A percentile compares a stretch with the other conserved stretches of the same genome.
These are phyloP conservation scores for Pinguiococcus pyrenoidosus DNA, from an alignment of 108 stramenopile genomes.

Conservation along the genomic window DNA sequence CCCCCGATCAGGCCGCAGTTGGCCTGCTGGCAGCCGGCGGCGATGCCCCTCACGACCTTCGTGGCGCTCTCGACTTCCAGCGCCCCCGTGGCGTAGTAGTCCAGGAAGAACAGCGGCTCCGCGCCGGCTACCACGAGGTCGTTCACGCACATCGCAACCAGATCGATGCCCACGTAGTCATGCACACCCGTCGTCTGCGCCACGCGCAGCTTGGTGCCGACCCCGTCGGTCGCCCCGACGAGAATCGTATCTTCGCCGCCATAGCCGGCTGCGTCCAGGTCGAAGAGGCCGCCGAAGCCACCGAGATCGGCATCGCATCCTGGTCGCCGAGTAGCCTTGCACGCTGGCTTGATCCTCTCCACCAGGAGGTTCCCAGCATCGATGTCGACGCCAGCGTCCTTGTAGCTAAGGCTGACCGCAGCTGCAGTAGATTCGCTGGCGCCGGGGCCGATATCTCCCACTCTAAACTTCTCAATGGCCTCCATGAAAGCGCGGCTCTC, in stretches of 20 bases:
- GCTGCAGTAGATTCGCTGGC: too few species aligned
- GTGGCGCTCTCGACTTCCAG: conserved; percentile 77
- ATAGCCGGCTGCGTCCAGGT: conserved; percentile 82
- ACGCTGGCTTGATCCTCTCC: conserved; percentile 83
- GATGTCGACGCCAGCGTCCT: conserved; percentile 88
- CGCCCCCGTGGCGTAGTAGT: conserved; percentile 91
- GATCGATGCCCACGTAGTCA: conserved; percentile 69
- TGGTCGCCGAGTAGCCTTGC: conserved; percentile 69
- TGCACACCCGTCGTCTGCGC: conserved; percentile 28
- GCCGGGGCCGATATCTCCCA: conserved; percentile 4
- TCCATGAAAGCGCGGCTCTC: conserved; percentile 92
- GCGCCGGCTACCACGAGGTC: conserved; percentile 90
- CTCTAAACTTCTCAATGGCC: conserved; percentile 51
- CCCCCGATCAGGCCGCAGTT: conserved; percentile 91
- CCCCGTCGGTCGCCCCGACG: conserved; percentile 93
- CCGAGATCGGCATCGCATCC: conserved; percentile 92
- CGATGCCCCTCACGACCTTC: conserved; percentile 79
- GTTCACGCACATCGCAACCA: conserved; percentile 97
- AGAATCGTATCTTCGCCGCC: conserved; percentile 70
- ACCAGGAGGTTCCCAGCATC: conserved; percentile 89
- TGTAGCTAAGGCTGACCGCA: conserved; percentile 55
- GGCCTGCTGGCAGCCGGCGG: conserved; percentile 81
- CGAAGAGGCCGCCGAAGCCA: conserved; percentile 90
- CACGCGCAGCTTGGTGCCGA: conserved; percentile 78
- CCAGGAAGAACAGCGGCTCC: conserved; percentile 93